Evolutionary conservation across 768 basidiomycete genomes (phyloP).

Genomic region (Xerocomellus dryophilus): DNA sequence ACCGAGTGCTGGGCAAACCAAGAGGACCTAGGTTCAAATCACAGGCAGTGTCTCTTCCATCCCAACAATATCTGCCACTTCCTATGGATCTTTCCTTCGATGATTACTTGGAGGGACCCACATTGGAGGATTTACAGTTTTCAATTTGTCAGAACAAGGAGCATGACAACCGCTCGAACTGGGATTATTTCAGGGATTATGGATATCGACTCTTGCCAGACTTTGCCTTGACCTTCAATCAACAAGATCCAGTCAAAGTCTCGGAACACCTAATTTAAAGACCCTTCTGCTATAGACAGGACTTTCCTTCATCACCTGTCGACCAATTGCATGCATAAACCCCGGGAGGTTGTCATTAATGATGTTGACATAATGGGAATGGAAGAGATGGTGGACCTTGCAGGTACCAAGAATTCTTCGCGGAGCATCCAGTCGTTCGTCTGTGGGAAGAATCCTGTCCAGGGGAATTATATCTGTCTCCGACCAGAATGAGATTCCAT

Average conservation of each 20-base stretch:
- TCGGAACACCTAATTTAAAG: background rate
- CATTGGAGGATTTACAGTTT: background rate
- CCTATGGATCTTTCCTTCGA: conserved; percentile 1
- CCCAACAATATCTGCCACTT: background rate
- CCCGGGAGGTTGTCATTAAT: background rate
- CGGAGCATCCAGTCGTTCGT: background rate
- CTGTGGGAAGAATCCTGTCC: background rate
- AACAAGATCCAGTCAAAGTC: background rate
- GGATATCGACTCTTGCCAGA: background rate
- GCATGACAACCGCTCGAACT: background rate
- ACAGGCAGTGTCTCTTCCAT: background rate
- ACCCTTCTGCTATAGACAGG: background rate
- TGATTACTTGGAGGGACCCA: background rate
- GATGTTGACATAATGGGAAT: conserved; percentile 6
- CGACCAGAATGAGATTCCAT: background rate
- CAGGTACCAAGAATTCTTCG: background rate
- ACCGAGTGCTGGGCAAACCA: background rate
- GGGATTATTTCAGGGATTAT: conserved; percentile 11
- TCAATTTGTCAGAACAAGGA: background rate
- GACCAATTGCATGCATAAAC: background rate
- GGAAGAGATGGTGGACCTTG: background rate
- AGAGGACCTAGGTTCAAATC: background rate
- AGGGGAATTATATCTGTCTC: conserved; percentile 2
- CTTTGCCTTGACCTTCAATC: conserved; percentile 1
- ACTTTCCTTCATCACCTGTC: background rate